A percentile compares a stretch with the other conserved stretches of the same genome.
Conservation (phyloP, 257 asterid species). For the Eucommia ulmoides region DNA sequence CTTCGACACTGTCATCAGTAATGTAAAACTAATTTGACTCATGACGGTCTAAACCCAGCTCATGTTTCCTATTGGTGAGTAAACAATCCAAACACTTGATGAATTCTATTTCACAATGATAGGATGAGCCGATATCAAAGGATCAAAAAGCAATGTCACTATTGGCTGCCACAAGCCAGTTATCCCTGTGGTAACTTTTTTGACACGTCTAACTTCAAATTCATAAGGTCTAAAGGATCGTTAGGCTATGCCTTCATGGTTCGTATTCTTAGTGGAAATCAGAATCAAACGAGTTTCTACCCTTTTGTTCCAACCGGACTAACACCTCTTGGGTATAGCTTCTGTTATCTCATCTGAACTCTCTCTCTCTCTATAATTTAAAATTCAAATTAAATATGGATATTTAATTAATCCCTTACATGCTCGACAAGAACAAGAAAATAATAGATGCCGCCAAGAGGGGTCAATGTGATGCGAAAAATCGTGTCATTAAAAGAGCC, state of each 20-base stretch:
- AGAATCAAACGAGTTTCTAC: background rate
- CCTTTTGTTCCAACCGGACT: background rate
- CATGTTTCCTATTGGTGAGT: background rate
- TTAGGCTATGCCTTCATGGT: background rate
- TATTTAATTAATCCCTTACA: no score
- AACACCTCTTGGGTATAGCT: no score
- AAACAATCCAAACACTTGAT: background rate
- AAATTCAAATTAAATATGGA: no score
- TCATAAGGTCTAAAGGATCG: background rate
- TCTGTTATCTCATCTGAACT: no score
- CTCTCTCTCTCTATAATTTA: no score
- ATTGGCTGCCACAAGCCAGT: background rate
- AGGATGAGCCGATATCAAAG: background rate
- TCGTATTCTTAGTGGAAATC: background rate
- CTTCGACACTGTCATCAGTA: background rate
- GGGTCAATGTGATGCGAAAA: no score
- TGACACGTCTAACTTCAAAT: background rate
- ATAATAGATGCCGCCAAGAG: no score
- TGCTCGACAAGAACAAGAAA: no score
- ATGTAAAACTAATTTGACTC: background rate
- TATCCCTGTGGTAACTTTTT: background rate
- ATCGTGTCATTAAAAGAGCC: no score
- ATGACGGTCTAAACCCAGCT: background rate
- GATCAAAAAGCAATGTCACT: background rate
- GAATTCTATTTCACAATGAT: background rate